Percentiles rank a stretch among this genome's conserved stretches.
Conservation (phyloP, 345 rosid species). For the Aquilaria malaccensis region DNA sequence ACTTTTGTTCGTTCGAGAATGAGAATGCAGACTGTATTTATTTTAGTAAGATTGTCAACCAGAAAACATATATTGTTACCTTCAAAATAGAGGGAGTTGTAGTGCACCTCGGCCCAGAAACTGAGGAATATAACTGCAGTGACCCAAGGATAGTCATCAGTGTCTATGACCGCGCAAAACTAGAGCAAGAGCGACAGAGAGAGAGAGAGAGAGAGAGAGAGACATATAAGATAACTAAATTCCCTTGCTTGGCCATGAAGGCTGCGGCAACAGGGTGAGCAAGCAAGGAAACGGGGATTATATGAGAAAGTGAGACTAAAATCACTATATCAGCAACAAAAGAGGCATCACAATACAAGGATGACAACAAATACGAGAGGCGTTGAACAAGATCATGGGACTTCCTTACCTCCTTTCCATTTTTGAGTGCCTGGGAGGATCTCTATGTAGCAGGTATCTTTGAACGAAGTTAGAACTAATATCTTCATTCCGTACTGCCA, state of each 20-base stretch:
- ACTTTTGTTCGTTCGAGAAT: too few species aligned
- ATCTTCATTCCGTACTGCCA: conserved; percentile 71
- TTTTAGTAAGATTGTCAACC: background rate
- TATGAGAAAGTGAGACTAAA: background rate
- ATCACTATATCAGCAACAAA: background rate
- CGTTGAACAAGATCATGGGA: conserved; percentile 3
- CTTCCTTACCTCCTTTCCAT: conserved; percentile 53
- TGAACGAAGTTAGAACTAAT: conserved; percentile 77
- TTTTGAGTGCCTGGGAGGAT: conserved; percentile 66
- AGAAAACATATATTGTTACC: conserved; percentile 3
- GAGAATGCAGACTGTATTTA: too few species aligned
- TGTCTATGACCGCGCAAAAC: background rate
- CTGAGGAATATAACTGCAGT: conserved; percentile 73
- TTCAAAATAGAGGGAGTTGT: conserved; percentile 78
- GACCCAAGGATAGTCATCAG: conserved; percentile 2
- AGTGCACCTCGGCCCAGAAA: conserved; percentile 99
- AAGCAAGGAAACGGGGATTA: background rate
- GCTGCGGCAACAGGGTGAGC: background rate
- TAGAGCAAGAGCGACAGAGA: too few species aligned
- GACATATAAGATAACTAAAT: too few species aligned
- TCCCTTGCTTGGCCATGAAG: background rate
- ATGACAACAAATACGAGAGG: background rate
- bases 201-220: background rate
- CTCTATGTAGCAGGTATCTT: conserved; percentile 84
- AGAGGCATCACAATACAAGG: background rate